Evolutionary conservation across 805 yeast genomes (phyloP), one percentile per base, ranked within the genome.

Genomic region (Ogataea corticis): DNA sequence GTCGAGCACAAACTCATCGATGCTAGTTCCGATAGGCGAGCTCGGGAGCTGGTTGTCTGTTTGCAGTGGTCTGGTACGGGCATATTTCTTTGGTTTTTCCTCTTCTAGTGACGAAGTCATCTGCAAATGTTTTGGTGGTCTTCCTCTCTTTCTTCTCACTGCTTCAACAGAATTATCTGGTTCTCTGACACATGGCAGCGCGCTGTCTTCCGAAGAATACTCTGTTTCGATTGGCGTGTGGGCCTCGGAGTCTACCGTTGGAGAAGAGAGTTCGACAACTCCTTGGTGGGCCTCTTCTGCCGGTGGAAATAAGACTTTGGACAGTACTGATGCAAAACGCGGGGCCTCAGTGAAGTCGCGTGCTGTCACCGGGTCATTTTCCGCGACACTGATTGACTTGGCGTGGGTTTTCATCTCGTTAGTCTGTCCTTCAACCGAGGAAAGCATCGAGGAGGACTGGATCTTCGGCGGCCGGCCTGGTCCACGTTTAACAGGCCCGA

Each of bases 1-100:
- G 16, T 37, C 40, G 32, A 37, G 2, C 21, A n/a, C 4, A 27
- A 37, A 37, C 32, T 37, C 40, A 17, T 37, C 40, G 11, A 37
- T 6, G 23, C 40, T 37, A 25, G 31, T 37, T 16, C 15, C 11
- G 11, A 28, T 17, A 2, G 40, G 40, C 7, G 40, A 37, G 31
- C 40, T 37, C 4, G 32, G 40, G 15, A 37, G 18, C 30, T 25
- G 39, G 12, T 7, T 28, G 4, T 28, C 40, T 17, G 16, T 4
- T 12, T 27, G 5, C 7, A 21, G 9, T 21, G 15, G 4, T 13
- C 6, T 28, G 6, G 31, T 28, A 5, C 31, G 31, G 6, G 31
- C 3, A 7, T 13, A 16, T 11, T 17, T 25, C 23, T 30, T 35
- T 18, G 31, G 11, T 13, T 15, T 13, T 28, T 28, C 31, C 14